A percentile compares a stretch with the other conserved stretches of the same genome.
phyloP scores from a whole-genome alignment of 176 grass and related monocot species.

The Oryza rufipogon region DNA sequence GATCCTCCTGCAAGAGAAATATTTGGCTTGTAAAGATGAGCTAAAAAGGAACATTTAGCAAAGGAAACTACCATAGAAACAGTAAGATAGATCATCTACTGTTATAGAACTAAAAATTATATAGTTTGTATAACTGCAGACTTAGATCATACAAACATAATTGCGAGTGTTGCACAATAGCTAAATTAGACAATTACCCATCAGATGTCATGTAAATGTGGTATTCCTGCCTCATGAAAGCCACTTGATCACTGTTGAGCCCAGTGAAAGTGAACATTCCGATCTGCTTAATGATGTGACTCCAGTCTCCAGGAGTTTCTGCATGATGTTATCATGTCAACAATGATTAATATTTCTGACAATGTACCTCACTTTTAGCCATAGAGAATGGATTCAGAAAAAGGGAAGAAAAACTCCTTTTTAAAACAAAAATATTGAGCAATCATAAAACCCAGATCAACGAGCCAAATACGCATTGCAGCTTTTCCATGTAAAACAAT shows the following conservation, averaged over 20 bases:
- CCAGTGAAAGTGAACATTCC: conserved; percentile 99
- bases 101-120: neutral
- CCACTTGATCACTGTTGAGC: conserved; percentile 88
- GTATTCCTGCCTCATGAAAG: conserved; percentile 90
- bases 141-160: neutral
- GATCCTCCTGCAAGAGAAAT: conserved; percentile 82
- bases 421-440: neutral
- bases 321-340: conserved; percentile 35
- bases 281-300: conserved; percentile 98
- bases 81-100: neutral
- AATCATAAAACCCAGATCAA: neutral
- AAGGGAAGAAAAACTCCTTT: neutral
- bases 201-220: conserved; percentile 99
- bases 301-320: conserved; percentile 98
- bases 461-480: neutral
- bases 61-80: neutral
- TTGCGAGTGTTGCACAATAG: neutral
- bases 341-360: neutral
- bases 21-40: neutral
- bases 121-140: neutral
- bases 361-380: conserved; percentile 3
- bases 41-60: neutral
- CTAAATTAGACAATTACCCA: conserved; percentile 64
- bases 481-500: neutral
- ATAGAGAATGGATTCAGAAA: neutral